Conservation (phyloP, 2,329 filamentous ascomycete genomes). For the Paecilomyces niveus region DNA sequence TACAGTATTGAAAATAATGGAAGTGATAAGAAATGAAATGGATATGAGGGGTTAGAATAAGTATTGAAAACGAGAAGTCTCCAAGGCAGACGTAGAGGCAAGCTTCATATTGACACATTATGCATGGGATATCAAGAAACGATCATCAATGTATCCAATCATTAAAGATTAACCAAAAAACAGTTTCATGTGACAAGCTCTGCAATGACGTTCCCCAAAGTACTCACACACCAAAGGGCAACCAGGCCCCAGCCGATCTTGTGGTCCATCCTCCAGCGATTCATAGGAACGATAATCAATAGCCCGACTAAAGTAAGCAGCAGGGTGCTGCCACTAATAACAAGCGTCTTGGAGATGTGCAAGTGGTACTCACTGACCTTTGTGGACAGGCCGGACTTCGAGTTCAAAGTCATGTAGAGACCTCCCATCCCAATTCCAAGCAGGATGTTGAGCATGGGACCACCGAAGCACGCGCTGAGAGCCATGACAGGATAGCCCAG, state of each 20-base stretch:
- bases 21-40: not conserved
- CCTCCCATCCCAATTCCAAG: constrained; percentile 90
- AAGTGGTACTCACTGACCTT: constrained; percentile 62
- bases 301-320: constrained; percentile 72
- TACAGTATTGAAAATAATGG: not conserved
- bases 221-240: constrained; percentile 72
- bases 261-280: constrained; percentile 77
- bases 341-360: constrained; percentile 72
- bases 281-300: constrained; percentile 73
- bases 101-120: not conserved
- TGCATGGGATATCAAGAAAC: not conserved
- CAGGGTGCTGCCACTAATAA: constrained; percentile 79
- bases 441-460: constrained; percentile 94
- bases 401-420: constrained; percentile 73
- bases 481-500: constrained; percentile 97
- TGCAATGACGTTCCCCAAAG: constrained; percentile 70
- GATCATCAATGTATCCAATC: not conserved
- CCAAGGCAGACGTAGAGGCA: not conserved
- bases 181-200: constrained; percentile 48
- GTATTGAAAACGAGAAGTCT: not conserved
- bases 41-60: not conserved
- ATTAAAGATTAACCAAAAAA: not conserved
- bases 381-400: constrained; percentile 5
- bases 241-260: constrained; percentile 78
- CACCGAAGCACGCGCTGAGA: constrained; percentile 89